phyloP scores from a whole-genome alignment of 768 basidiomycete genomes.

The Lyophyllum atratum region DNA sequence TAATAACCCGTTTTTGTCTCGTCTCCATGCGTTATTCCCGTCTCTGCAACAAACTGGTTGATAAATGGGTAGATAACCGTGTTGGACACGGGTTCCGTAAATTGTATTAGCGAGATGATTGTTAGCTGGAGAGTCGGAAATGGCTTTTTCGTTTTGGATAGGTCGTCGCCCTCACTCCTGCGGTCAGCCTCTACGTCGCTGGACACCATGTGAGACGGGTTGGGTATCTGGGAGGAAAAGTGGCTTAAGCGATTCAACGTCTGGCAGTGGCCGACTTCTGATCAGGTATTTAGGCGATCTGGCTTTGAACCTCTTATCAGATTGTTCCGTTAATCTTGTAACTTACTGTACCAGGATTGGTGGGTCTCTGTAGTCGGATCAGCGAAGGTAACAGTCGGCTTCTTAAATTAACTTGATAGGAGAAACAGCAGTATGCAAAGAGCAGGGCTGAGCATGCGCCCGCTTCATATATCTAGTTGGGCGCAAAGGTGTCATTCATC shows the following conservation, averaged over 20 bases:
- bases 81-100: conserved; percentile 28
- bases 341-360: not conserved
- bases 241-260: not conserved
- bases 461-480: no score
- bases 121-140: conserved; percentile 36
- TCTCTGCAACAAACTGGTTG: conserved; percentile 42
- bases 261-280: not conserved
- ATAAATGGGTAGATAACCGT: conserved; percentile 48
- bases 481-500: no score
- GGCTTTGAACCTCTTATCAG: not conserved
- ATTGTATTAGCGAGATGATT: conserved; percentile 33
- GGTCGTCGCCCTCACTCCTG: not conserved
- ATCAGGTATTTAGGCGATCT: no score
- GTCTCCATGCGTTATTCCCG: conserved; percentile 43
- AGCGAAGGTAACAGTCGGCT: not conserved
- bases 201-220: not conserved
- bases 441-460: no score
- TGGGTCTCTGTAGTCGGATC: not conserved
- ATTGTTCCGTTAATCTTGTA: not conserved
- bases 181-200: not conserved
- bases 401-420: no score
- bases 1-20: conserved; percentile 47
- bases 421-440: no score
- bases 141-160: conserved; percentile 16
- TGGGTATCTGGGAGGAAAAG: not conserved